Evolutionary conservation across 2,329 filamentous ascomycete species (phyloP).

Genomic region (Hymenoscyphus fraxineus): DNA sequence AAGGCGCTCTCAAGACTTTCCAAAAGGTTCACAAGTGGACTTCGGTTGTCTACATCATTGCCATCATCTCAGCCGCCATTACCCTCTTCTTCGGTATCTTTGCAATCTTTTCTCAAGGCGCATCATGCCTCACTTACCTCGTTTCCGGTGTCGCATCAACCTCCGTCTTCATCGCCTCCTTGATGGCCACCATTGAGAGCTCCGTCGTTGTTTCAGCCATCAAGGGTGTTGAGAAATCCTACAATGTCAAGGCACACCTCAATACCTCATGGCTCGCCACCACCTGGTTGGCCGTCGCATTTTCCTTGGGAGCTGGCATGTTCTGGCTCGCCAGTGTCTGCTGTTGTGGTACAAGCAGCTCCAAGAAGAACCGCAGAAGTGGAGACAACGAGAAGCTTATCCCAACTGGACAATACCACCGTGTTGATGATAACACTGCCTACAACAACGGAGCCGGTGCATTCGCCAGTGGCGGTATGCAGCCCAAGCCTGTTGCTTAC

Average conservation of each 20-base stretch:
- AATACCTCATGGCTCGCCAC: slow-evolving; percentile 67
- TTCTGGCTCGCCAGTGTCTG: slow-evolving; percentile 93
- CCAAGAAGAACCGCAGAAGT: slow-evolving; percentile 16
- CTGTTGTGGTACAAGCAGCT: slow-evolving; percentile 60
- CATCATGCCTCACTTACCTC: slow-evolving; percentile 79
- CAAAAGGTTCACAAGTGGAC: slow-evolving; percentile 74
- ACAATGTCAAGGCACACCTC: slow-evolving; percentile 64
- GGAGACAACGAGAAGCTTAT: slow-evolving; percentile 32
- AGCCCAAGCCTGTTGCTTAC: slow-evolving; percentile 33
- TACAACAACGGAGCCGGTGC: slow-evolving; percentile 34
- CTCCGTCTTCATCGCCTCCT: slow-evolving; percentile 58
- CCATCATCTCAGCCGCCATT: slow-evolving; percentile 63
- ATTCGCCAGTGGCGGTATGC: slow-evolving; percentile 41
- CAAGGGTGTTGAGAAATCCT: slow-evolving; percentile 62
- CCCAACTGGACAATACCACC: slow-evolving; percentile 41
- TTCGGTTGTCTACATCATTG: slow-evolving; percentile 73
- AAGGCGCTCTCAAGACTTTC: slow-evolving; percentile 68
- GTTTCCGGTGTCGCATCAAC: slow-evolving; percentile 60
- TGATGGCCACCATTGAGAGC: slow-evolving; percentile 72
- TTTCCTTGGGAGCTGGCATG: slow-evolving; percentile 69
- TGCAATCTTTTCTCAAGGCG: slow-evolving; percentile 75
- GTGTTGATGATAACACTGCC: slow-evolving; percentile 41
- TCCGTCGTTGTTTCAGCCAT: slow-evolving; percentile 65
- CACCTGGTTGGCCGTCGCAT: slow-evolving; percentile 76
- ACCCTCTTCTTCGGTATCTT: slow-evolving; percentile 78